Base-by-base conservation (phyloP, 805 yeast genomes). In the Millerozyma miso region DNA sequence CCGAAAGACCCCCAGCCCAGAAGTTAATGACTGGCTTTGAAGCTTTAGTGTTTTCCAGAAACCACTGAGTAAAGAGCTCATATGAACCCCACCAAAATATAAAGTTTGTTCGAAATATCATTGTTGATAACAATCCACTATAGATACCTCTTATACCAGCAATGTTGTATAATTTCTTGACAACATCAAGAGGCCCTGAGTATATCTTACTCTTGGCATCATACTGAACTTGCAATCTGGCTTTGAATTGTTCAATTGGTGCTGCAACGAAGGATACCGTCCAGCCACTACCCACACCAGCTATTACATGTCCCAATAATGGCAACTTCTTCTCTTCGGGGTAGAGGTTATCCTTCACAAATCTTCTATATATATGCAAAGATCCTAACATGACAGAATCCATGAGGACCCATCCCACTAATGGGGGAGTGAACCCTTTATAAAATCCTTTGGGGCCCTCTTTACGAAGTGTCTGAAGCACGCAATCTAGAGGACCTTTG, bases 261-360 rank as follows among this genome's bases (percentile, higher is more conserved):
- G 96, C 96, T 3, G 97, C 97, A n/a, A 89, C 90, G 67, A 89
- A 85, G 37, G 91, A 82, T 12, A 89, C 97, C 0, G 97, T 89
- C 83, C 84, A 79, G 2, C 97, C 97, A 6, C 93, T 81, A n/a
- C 95, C 95, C 23, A 79, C 58, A 0, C 82, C 83, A 1, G 96
- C 91, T 17, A 83, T 61, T 23, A 85, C 71, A 55, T 85, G 88
- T 0, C 95, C 96, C 13, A 74, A 46, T 13, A 88, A 60, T 1
- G 96, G 96, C 47, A 89, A 65, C 55, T 78, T 80, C 19, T 72
- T 64, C 41, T 79, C 74, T n/a, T 81, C 73, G 0, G 75, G 69
- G 53, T 81, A 89, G 13, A 86, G 62, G 49, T 77, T 71, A 16
- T 81, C 83, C 55, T 83, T 83, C 47, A 87, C 68, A 14, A 81